These are phyloP conservation scores for Mycena indigotica DNA, from an alignment of 768 basidiomycete genomes.

Conservation along the genomic window DNA sequence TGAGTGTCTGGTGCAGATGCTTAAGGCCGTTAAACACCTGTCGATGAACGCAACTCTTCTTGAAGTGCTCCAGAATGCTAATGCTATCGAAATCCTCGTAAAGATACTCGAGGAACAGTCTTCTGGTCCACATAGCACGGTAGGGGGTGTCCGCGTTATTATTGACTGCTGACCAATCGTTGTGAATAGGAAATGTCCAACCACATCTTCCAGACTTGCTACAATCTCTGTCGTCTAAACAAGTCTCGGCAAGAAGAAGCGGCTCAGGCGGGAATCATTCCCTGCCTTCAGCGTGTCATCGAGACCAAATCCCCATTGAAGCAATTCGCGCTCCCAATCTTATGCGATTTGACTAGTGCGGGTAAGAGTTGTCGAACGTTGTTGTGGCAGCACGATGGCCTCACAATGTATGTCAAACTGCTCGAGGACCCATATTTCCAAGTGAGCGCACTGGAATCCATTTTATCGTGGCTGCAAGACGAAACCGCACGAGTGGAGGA, in stretches of 20 bases:
- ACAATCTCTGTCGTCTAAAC: constrained; percentile 93
- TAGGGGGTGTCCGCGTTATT: constrained; percentile 39
- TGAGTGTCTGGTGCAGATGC: constrained; percentile 84
- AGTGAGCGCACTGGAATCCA: constrained; percentile 87
- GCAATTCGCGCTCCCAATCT: constrained; percentile 94
- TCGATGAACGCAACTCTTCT: constrained; percentile 91
- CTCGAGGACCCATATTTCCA: constrained; percentile 89
- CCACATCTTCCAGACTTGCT: constrained; percentile 96
- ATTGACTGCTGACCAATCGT: too few species aligned
- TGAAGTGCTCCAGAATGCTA: constrained; percentile 94
- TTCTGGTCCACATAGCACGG: constrained; percentile 77
- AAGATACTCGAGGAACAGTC: constrained; percentile 81
- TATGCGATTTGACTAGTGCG: constrained; percentile 94
- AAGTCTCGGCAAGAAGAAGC: constrained; percentile 96
- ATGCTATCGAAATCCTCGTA: constrained; percentile 90
- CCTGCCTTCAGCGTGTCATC: constrained; percentile 87
- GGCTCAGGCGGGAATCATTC: constrained; percentile 92
- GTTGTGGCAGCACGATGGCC: constrained; percentile 93
- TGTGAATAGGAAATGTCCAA: constrained; percentile 88
- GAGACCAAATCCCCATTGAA: constrained; percentile 88
- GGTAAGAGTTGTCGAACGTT: constrained; percentile 89
- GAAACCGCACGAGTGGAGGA: constrained; percentile 95
- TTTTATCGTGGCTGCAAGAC: constrained; percentile 93
- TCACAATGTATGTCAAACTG: constrained; percentile 75
- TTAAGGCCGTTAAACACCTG: constrained; percentile 95